phyloP scores from a whole-genome alignment of 202 grass and related monocot species.

The Bolboschoenoplectus hybrid region DNA sequence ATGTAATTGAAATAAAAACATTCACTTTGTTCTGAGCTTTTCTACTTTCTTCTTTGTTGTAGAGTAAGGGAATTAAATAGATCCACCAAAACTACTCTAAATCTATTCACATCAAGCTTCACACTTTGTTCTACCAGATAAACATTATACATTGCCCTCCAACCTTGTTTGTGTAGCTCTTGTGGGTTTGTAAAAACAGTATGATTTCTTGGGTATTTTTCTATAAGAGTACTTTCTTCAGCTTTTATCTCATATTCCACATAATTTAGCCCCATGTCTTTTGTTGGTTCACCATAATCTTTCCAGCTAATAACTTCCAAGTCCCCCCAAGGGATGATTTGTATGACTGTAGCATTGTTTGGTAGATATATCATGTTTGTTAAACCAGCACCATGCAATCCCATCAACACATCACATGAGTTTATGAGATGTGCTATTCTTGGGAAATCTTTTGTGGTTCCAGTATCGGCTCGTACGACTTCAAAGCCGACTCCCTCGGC shows the following conservation, averaged over 20 bases:
- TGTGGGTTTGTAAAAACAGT: slow-evolving; percentile 51
- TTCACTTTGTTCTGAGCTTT: not conserved
- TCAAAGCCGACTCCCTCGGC: slow-evolving; percentile 41
- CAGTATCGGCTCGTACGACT: slow-evolving; percentile 32
- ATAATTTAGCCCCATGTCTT: slow-evolving; percentile 51
- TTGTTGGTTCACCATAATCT: slow-evolving; percentile 46
- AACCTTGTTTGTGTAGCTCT: slow-evolving; percentile 50
- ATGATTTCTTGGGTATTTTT: slow-evolving; percentile 54
- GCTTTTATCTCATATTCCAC: slow-evolving; percentile 55
- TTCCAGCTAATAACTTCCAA: slow-evolving; percentile 41
- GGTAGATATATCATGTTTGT: slow-evolving; percentile 52
- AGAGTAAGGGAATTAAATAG: slow-evolving; percentile 44
- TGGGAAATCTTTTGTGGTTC: slow-evolving; percentile 34
- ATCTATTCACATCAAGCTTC: slow-evolving; percentile 54
- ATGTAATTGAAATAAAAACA: not conserved
- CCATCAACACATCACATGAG: slow-evolving; percentile 52
- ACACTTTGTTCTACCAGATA: slow-evolving; percentile 64
- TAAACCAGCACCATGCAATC: slow-evolving; percentile 48
- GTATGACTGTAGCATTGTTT: slow-evolving; percentile 48
- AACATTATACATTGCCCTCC: slow-evolving; percentile 19
- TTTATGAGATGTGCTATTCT: slow-evolving; percentile 48
- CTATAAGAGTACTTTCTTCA: slow-evolving; percentile 54
- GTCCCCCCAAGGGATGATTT: slow-evolving; percentile 60
- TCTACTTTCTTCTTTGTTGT: slow-evolving; percentile 17
- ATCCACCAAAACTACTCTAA: slow-evolving; percentile 44